Evolutionary conservation across 441 rosid species (phyloP).

Genomic region (Monsonia emarginata): DNA sequence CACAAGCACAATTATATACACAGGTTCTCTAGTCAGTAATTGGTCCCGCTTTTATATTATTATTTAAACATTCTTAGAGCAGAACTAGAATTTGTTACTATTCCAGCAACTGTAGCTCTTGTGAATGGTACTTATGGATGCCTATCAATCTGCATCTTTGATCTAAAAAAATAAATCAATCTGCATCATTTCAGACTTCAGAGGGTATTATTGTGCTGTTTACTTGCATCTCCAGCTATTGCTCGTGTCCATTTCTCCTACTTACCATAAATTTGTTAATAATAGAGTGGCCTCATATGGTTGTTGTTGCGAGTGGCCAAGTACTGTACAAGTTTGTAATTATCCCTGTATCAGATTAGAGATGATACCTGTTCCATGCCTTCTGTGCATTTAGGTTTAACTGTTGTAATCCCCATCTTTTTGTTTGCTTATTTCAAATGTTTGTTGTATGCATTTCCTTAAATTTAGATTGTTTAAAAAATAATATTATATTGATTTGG

Average conservation of each 20-base stretch:
- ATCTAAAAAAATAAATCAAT: too few relatives aligned
- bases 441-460: background rate
- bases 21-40: conserved; percentile 13
- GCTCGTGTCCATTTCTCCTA: background rate
- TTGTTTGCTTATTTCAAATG: background rate
- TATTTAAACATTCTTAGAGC: background rate
- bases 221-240: background rate
- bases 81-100: background rate
- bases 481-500: background rate
- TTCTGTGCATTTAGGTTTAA: background rate
- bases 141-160: background rate
- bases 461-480: too few relatives aligned
- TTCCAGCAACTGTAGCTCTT: background rate
- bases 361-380: background rate
- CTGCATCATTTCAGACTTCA: background rate
- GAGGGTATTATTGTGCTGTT: background rate
- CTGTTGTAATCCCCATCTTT: background rate
- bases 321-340: background rate
- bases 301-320: background rate
- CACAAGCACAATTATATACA: conserved; percentile 27
- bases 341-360: background rate
- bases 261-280: background rate
- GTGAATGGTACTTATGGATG: background rate
- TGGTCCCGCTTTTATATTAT: background rate
- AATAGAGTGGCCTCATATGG: background rate